phyloP scores from a whole-genome alignment of 1,284 basidiomycete genomes.

The Porogramme epimiltina region DNA sequence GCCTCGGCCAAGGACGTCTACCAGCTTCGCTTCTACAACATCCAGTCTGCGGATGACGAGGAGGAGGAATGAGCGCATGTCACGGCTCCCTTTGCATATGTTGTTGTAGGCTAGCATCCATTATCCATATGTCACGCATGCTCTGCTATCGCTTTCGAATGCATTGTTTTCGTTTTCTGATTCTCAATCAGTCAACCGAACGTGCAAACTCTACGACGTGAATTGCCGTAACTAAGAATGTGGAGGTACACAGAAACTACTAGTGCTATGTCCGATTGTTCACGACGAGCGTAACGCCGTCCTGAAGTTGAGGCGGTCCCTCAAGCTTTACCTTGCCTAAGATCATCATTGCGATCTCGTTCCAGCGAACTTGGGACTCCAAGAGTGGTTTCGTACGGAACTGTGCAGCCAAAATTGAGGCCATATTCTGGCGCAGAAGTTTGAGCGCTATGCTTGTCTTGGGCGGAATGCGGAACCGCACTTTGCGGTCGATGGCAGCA shows the following conservation, averaged over 20 bases:
- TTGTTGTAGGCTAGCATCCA: constrained; percentile 23
- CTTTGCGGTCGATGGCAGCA: constrained; percentile 84
- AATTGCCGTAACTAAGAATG: neutral
- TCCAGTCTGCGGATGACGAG: constrained; percentile 50
- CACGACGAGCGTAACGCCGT: constrained; percentile 31
- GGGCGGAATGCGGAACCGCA: constrained; percentile 72
- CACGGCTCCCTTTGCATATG: constrained; percentile 12
- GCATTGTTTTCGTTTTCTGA: constrained; percentile 51
- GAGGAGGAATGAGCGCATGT: constrained; percentile 18
- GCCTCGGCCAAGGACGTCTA: constrained; percentile 89
- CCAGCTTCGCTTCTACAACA: constrained; percentile 93
- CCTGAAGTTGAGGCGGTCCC: constrained; percentile 25
- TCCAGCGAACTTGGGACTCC: constrained; percentile 67
- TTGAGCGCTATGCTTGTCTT: constrained; percentile 85
- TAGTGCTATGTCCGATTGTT: constrained; percentile 17
- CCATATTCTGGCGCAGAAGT: constrained; percentile 71
- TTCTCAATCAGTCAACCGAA: neutral
- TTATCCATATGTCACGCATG: constrained; percentile 22
- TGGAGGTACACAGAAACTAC: neutral
- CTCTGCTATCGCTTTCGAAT: constrained; percentile 20
- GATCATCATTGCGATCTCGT: constrained; percentile 66
- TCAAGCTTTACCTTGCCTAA: constrained; percentile 52
- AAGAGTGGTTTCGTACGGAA: constrained; percentile 65
- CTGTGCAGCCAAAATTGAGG: constrained; percentile 62
- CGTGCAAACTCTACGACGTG: neutral